Base-by-base conservation (phyloP, 371 early-diverging fungal genomes). In the Apophysomyces ossiformis region DNA sequence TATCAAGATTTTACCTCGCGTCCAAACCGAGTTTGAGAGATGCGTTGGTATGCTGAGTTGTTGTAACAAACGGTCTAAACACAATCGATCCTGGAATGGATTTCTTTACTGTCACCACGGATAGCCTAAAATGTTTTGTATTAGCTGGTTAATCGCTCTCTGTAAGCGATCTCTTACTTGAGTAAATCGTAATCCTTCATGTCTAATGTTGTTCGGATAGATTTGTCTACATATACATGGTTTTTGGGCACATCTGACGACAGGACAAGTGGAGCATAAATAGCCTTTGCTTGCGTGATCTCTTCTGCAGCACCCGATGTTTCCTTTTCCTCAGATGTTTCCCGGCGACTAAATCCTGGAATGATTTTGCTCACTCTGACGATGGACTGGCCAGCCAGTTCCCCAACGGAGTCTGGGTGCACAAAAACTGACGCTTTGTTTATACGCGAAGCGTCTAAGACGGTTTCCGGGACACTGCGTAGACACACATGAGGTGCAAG, bases 171-270 rank as follows among this genome's bases (percentile, higher is more conserved):
- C 2, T 26, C 66, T 54, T 80, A 82, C 85, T 76, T 75, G 60
- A 84, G 71, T 37, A 81, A 74, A 18, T 79, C 78, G 71, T 78
- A 84, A 45, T 76, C 77, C 44, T 81, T 77, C 0, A 73, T 67
- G 21, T 81, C 80, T 57, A 86, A 56, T 1, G 78, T 79, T n/a
- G 75, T 69, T 44, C 75, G 72, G 7, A 83, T 77, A 15, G 70
- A 66, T 39, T 76, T 66, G 5, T 74, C 76, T 11, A 88, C 59
- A 18, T 72, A 79, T 11, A 88, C 81, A 78, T 85, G 85, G n/a
- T 82, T 76, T 5, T 71, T 37, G 4, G 85, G 82, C 9, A 88
- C 71, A 36, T 62, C 54, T 37, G 59, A 57, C 1, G 76, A 76
- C 11, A 76, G 46, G 1, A 72, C 61, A 5, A 84, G 72, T 37